Percentiles rank a stretch among this genome's conserved stretches.
Evolutionary conservation across 192 early-diverging fungal genomes (phyloP).

Genomic region (Coemansia asiatica): DNA sequence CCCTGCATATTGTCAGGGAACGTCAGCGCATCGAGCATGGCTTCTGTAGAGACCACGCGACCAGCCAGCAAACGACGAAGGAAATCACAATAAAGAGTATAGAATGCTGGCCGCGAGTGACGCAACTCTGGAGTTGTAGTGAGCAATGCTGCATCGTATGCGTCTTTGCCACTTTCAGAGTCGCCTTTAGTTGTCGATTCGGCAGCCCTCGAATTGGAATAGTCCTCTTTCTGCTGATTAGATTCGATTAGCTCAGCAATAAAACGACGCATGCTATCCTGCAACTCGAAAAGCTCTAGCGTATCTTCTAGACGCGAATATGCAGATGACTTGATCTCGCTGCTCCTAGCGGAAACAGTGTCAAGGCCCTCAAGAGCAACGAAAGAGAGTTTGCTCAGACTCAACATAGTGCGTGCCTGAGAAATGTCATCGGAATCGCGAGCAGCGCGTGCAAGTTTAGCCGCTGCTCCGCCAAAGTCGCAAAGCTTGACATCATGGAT

Average conservation of each 20-base stretch:
- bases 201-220: not conserved
- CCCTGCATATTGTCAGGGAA: conserved; percentile 24
- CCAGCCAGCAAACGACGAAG: conserved; percentile 27
- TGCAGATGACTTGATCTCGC: conserved; percentile 12
- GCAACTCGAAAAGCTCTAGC: conserved; percentile 41
- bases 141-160: conserved; percentile 30
- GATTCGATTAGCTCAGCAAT: conserved; percentile 13
- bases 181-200: not conserved
- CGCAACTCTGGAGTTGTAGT: conserved; percentile 38
- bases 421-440: conserved; percentile 24
- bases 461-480: conserved; percentile 39
- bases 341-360: not conserved
- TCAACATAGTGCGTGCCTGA: conserved; percentile 40
- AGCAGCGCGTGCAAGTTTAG: conserved; percentile 34
- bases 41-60: conserved; percentile 20
- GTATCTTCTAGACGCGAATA: conserved; percentile 37
- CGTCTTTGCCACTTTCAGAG: conserved; percentile 21
- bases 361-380: conserved; percentile 16
- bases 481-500: conserved; percentile 40
- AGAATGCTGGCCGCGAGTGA: conserved; percentile 35
- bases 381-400: conserved; percentile 46
- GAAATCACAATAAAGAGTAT: conserved; percentile 30
- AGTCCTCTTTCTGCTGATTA: not conserved
- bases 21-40: conserved; percentile 35
- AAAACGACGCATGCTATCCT: conserved; percentile 17